A percentile compares a stretch with the other conserved stretches of the same genome.
Conservation (phyloP, 2,329 filamentous ascomycete species). For the Trichoderma koningii region DNA sequence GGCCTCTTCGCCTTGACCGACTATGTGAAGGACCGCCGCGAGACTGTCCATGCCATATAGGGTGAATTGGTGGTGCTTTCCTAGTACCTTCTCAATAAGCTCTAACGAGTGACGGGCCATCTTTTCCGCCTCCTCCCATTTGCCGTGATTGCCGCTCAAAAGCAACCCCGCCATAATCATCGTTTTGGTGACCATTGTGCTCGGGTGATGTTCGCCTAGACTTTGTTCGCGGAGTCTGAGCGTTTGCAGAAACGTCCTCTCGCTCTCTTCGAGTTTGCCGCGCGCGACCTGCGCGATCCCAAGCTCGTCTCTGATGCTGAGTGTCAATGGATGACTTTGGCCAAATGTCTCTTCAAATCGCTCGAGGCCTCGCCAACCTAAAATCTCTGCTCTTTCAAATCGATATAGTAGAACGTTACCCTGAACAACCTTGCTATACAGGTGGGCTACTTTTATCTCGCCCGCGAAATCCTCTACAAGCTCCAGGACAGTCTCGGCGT, state of each 20-base stretch:
- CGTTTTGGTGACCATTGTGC: constrained; percentile 11
- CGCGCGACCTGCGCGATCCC: not conserved
- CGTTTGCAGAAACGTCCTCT: not conserved
- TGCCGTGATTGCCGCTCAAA: no score
- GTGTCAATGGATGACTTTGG: not conserved
- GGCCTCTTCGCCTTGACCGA: not conserved
- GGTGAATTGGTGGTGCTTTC: no score
- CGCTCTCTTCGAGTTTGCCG: constrained; percentile 14
- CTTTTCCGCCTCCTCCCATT: not conserved
- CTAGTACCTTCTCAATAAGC: not conserved
- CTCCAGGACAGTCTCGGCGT: not conserved
- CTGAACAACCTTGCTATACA: constrained; percentile 2
- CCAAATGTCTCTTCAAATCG: not conserved
- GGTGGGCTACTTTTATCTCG: not conserved
- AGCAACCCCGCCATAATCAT: no score
- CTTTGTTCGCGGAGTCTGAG: not conserved
- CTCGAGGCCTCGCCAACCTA: not conserved
- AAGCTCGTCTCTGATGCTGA: not conserved
- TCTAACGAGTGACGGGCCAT: not conserved
- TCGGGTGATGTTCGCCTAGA: constrained; percentile 3
- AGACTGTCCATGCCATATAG: no score
- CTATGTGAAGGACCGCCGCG: constrained; percentile 42
- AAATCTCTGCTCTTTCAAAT: constrained; percentile 29
- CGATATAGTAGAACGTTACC: not conserved
- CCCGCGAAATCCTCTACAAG: not conserved